Conservation (phyloP, 345 rosid species). For the Pseudoturritis turrita region DNA sequence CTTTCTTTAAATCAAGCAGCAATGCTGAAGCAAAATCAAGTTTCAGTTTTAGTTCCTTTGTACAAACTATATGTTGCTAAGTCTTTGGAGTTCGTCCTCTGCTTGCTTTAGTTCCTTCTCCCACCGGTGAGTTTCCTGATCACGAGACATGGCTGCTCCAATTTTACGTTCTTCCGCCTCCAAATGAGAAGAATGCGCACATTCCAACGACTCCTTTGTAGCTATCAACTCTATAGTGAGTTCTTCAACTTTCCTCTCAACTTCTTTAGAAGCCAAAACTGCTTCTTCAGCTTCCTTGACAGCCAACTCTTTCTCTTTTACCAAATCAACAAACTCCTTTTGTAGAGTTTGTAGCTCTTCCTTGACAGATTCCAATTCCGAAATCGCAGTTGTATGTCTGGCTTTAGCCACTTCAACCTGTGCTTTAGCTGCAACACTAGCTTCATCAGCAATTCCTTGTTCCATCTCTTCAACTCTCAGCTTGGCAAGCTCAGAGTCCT, state of each 20-base stretch:
- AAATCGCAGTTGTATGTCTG: slow-evolving; percentile 65
- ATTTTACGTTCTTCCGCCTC: slow-evolving; percentile 91
- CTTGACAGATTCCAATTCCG: slow-evolving; percentile 67
- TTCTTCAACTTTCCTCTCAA: slow-evolving; percentile 87
- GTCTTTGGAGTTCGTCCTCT: slow-evolving; percentile 75
- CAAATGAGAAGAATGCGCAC: slow-evolving; percentile 87
- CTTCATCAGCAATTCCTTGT: slow-evolving; percentile 87
- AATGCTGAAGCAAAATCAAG: slow-evolving; percentile 61
- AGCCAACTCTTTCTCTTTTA: slow-evolving; percentile 55
- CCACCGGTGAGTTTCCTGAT: slow-evolving; percentile 76
- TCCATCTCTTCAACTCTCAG: slow-evolving; percentile 91
- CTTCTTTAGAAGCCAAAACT: slow-evolving; percentile 62
- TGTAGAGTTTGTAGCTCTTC: slow-evolving; percentile 57
- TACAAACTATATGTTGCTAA: slow-evolving; percentile 62
- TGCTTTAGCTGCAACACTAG: slow-evolving; percentile 88
- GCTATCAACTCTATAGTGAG: slow-evolving; percentile 83
- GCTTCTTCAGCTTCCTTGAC: slow-evolving; percentile 70
- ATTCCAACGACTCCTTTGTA: slow-evolving; percentile 71
- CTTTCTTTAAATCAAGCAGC: slow-evolving; percentile 74
- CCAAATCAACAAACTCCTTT: slow-evolving; percentile 52
- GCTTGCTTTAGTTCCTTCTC: slow-evolving; percentile 84
- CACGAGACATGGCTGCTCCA: slow-evolving; percentile 76
- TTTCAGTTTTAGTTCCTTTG: slow-evolving; percentile 70
- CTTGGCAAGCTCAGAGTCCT: slow-evolving; percentile 85
- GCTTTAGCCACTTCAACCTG: slow-evolving; percentile 93